Evolutionary conservation across 2,329 filamentous ascomycete genomes (phyloP).

Genomic region (Leptographium wingfieldii): DNA sequence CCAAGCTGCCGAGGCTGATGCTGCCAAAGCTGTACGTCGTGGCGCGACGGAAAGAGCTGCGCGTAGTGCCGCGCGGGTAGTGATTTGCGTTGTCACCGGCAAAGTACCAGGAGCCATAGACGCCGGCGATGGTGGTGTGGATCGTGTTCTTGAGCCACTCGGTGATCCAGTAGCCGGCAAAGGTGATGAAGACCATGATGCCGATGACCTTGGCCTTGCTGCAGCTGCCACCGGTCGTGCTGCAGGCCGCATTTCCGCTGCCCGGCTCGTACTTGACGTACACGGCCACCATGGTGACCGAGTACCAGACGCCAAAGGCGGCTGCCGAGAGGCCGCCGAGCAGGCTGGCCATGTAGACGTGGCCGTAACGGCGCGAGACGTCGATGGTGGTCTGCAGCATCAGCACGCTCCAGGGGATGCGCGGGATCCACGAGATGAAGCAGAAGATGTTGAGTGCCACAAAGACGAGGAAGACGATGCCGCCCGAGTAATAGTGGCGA

Average conservation of each 20-base stretch:
- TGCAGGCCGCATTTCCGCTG: slow-evolving; percentile 37
- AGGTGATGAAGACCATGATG: slow-evolving; percentile 74
- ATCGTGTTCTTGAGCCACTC: slow-evolving; percentile 93
- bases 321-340: slow-evolving; percentile 66
- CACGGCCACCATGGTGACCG: slow-evolving; percentile 72
- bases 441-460: slow-evolving; percentile 66
- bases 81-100: slow-evolving; percentile 35
- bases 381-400: slow-evolving; percentile 83
- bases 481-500: slow-evolving; percentile 65
- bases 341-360: slow-evolving; percentile 78
- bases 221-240: slow-evolving; percentile 47
- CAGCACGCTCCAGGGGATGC: slow-evolving; percentile 82
- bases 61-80: slow-evolving; percentile 66
- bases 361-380: slow-evolving; percentile 69
- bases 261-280: slow-evolving; percentile 72
- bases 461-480: slow-evolving; percentile 79
- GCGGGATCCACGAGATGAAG: slow-evolving; percentile 78
- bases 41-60: slow-evolving; percentile 69
- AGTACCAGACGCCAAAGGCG: slow-evolving; percentile 73
- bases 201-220: slow-evolving; percentile 69
- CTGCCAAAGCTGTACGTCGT: slow-evolving; percentile 88
- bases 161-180: slow-evolving; percentile 86
- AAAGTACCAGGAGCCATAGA: slow-evolving; percentile 94
- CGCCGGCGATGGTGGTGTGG: slow-evolving; percentile 73
- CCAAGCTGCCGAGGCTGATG: slow-evolving; percentile 71